Conservation (phyloP, 2,329 filamentous ascomycete species). For the Chalara sp. region DNA sequence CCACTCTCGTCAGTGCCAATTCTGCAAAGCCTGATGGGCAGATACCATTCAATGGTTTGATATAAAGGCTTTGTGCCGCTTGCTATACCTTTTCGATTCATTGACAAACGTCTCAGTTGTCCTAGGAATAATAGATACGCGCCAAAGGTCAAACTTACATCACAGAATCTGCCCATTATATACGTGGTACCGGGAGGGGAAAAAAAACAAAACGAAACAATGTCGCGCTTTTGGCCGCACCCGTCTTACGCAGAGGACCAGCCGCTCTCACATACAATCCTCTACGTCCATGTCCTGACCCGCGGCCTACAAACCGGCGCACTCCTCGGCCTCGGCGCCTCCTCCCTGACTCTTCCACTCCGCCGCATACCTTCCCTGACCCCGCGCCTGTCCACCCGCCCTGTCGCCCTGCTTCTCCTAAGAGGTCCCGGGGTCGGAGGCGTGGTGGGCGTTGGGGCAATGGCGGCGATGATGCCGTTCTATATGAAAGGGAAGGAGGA, state of each 20-base stretch:
- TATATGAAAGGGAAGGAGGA: conserved; percentile 49
- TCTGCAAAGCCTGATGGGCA: no score
- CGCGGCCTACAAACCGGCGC: conserved; percentile 48
- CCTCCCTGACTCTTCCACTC: conserved; percentile 26
- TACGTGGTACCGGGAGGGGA: no score
- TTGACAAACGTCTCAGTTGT: no score
- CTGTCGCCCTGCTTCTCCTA: conserved; percentile 34
- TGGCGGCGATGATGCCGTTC: conserved; percentile 35
- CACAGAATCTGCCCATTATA: no score
- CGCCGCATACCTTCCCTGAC: conserved; percentile 11
- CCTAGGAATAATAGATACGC: no score
- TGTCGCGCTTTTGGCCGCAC: conserved; percentile 48
- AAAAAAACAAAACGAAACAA: conserved; percentile 20
- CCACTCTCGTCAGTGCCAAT: no score
- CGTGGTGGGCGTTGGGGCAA: conserved; percentile 36
- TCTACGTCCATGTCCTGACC: conserved; percentile 52
- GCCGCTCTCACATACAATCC: conserved; percentile 44
- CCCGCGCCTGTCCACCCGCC: conserved; percentile 3
- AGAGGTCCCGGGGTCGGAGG: conserved; percentile 39
- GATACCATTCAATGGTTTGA: no score
- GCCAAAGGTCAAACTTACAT: no score
- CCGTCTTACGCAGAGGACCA: conserved; percentile 58
- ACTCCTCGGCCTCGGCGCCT: conserved; percentile 37
- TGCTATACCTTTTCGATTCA: no score
- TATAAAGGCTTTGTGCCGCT: no score